Evolutionary conservation across 2,329 filamentous ascomycete species (phyloP), one percentile per base, ranked within the genome.

Genomic region (Colletotrichum sp.): DNA sequence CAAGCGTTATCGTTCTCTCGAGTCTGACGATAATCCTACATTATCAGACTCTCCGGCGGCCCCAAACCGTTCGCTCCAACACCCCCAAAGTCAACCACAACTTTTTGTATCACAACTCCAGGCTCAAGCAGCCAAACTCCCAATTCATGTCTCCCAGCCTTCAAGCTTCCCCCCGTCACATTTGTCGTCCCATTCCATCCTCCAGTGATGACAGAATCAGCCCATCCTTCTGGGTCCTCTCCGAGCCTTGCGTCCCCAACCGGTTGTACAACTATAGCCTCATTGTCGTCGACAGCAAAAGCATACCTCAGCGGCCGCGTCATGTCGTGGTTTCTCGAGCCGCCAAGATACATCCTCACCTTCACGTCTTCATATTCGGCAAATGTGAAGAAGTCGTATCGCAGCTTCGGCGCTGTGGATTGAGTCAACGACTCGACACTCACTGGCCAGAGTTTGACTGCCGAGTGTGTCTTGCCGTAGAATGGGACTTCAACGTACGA

Each of bases 81-180:
- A 0, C 66, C 66, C 25, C 66, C 48, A 55, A 68, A 3, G 36
- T 36, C 66, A 27, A 68, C 25, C 0, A 68, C 66, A 19, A 59
- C 28, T 6, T 68, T 68, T 30, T 34, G 44, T 48, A 68, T 15
- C n/a, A 68, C 44, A 12, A 59, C 52, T 0, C 28, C 52, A 2
- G 48, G 66, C 52, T 68, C 66, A 3, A 68, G 52, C 3, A 68
- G 44, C 66, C 66, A 68, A n/a, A 59, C 12, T 3, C 27, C 8
- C n/a, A 68, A 15, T 0, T 28, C 30, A 68, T 59, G 66, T 3
- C 6, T 12, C 0, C 44, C 48, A 7, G 48, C 39, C n/a, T 36
- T 11, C n/a, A 68, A 0, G 2, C 44, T 34, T 16, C 0, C 7
- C 1, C 15, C 28, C 0, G 44, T 3, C 4, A 39, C 25, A 32